Evolutionary conservation across 2,329 filamentous ascomycete genomes (phyloP), one percentile per base, ranked within the genome.

Genomic region (Colletotrichum shisoi): DNA sequence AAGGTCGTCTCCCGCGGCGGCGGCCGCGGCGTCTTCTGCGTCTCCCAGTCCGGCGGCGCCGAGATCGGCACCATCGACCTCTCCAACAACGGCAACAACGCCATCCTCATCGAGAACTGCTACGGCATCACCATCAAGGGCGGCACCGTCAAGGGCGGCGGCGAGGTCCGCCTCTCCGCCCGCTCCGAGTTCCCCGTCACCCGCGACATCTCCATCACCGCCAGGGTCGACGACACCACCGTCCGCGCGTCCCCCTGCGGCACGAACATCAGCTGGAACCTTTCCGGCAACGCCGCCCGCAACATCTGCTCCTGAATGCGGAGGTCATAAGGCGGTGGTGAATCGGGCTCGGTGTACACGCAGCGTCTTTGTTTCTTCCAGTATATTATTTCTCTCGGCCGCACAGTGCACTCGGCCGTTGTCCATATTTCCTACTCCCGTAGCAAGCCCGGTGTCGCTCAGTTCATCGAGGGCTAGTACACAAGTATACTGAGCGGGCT

Each of bases 21-120:
- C 0, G 85, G 85, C 0, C 82, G 85, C 2, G 85, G 85, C 6
- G 71, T 87, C 67, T 87, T 87, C 74, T 87, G 85, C 62, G 85
- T 87, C 1, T 86, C 83, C 0, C 77, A 82, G 71, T 86, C 83
- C 0, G 85, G 85, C 1, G 85, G 76, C n/a, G 83, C 78, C 2
- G 80, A 79, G 9, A 87, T 87, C 62, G 74, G 73, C 9, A 76
- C 69, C 4, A 75, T 86, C 19, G 83, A 87, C 69, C 76, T 87
- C 1, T 79, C 83, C 0, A 75, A 77, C 70, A 87, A 86, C 54
- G 84, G 80, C 0, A 85, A 84, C 72, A 87, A 87, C 63, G 82
- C 85, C 0, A 79, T 87, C 21, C 77, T 87, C 1, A 83, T 87
- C 34, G 85, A 87, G 78, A 87, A 87, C 74, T 87, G 85, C 76